Conservation (phyloP, 352 stramenopile species). For the Salisapilia sapeloensis region DNA sequence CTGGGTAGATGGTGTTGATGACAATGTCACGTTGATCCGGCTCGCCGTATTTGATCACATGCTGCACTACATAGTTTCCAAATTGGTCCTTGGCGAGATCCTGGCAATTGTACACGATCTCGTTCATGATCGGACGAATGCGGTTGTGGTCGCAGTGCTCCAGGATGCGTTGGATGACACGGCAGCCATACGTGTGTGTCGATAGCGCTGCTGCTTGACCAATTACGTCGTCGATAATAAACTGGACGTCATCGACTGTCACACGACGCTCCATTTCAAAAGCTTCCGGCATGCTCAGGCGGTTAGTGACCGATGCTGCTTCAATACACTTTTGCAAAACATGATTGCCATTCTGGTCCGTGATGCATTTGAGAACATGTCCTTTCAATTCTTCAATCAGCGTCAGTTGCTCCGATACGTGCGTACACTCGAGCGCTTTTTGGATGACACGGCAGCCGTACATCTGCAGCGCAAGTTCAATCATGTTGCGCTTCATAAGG, state of each 20-base stretch:
- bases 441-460: slow-evolving; percentile 96
- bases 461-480: slow-evolving; percentile 90
- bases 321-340: slow-evolving; percentile 99
- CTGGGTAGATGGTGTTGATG: slow-evolving; percentile 71
- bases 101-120: slow-evolving; percentile 85
- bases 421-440: slow-evolving; percentile 76
- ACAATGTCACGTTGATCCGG: slow-evolving; percentile 59
- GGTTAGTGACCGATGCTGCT: slow-evolving; percentile 40
- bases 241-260: slow-evolving; percentile 86
- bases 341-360: slow-evolving; percentile 98
- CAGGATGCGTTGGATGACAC: slow-evolving; percentile 95
- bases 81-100: slow-evolving; percentile 92
- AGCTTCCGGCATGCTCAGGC: slow-evolving; percentile 2
- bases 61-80: slow-evolving; percentile 99
- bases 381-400: slow-evolving; percentile 69
- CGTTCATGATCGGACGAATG: slow-evolving; percentile 85
- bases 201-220: slow-evolving; percentile 83
- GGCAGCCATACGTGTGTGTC: slow-evolving; percentile 96
- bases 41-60: slow-evolving; percentile 91
- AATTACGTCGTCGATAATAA: slow-evolving; percentile 94
- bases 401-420: slow-evolving; percentile 48
- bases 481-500: slow-evolving; percentile 87
- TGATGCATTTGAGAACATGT: slow-evolving; percentile 85
- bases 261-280: slow-evolving; percentile 11
- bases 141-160: slow-evolving; percentile 88